phyloP scores from a whole-genome alignment of 2,329 filamentous ascomycete genomes.

The Leptodontidium sp. region DNA sequence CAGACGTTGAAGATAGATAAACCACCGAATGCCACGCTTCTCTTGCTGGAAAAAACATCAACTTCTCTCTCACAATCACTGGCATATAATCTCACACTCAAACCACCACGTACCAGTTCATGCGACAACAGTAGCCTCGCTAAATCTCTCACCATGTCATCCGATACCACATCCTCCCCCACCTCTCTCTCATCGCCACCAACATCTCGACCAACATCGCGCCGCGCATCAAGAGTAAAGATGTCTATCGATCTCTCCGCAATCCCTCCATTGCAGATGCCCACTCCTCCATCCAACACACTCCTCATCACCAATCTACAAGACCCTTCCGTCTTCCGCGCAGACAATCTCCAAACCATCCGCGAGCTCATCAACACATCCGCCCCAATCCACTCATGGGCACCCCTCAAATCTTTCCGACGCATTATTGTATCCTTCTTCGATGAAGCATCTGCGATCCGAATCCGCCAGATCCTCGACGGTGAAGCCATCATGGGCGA shows the following conservation, averaged over 20 bases:
- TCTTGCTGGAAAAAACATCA: constrained; percentile 9
- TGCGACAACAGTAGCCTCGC: constrained; percentile 3
- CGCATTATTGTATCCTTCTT: constrained; percentile 84
- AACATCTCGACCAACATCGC: constrained; percentile 40
- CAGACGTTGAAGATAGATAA: constrained; percentile 22
- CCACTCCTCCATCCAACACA: constrained; percentile 82
- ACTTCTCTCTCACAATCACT: constrained; percentile 1
- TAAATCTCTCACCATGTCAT: constrained; percentile 23
- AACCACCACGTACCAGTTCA: not conserved
- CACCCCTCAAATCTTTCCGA: constrained; percentile 82
- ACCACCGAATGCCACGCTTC: not conserved
- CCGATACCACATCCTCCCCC: constrained; percentile 19
- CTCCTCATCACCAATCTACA: constrained; percentile 84
- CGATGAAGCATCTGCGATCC: constrained; percentile 72
- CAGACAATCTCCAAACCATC: constrained; percentile 77
- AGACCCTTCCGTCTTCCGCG: constrained; percentile 75
- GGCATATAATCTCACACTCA: not conserved
- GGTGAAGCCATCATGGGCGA: constrained; percentile 77
- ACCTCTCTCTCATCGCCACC: constrained; percentile 38
- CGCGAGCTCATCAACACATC: constrained; percentile 73
- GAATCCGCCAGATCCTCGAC: constrained; percentile 76
- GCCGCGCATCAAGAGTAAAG: constrained; percentile 52
- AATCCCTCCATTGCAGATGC: constrained; percentile 72
- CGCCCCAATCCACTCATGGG: constrained; percentile 79
- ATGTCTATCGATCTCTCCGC: constrained; percentile 75